Conservation (phyloP, 768 basidiomycete species). For the Lactifluus piperatus region DNA sequence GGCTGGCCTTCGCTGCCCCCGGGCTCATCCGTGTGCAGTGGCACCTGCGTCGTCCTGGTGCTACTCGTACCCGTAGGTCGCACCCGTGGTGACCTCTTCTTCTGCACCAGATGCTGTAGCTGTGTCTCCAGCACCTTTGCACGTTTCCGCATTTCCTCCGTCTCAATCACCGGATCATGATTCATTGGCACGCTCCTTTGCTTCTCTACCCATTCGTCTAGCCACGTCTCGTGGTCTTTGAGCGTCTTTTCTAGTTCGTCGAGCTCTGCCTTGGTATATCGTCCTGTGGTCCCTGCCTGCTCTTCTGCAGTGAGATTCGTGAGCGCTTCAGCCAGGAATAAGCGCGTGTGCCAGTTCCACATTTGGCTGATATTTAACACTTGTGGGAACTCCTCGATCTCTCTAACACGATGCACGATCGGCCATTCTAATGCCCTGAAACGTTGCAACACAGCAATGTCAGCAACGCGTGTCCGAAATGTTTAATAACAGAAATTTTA, state of each 20-base stretch:
- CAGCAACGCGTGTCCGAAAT: not conserved
- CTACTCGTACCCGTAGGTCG: constrained; percentile 36
- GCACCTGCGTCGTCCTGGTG: constrained; percentile 25
- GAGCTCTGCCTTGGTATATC: constrained; percentile 85
- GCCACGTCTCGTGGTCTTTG: constrained; percentile 77
- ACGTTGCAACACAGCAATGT: not conserved
- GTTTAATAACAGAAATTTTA: constrained; percentile 20
- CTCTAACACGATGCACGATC: constrained; percentile 80
- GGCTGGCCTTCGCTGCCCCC: too few relatives aligned
- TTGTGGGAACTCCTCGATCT: constrained; percentile 78
- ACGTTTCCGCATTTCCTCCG: constrained; percentile 76
- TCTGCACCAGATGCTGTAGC: constrained; percentile 55
- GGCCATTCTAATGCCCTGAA: constrained; percentile 67
- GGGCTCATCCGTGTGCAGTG: constrained; percentile 5
- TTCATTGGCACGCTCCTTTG: constrained; percentile 67
- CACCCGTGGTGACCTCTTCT: constrained; percentile 61
- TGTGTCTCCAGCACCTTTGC: constrained; percentile 74
- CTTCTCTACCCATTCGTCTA: constrained; percentile 70
- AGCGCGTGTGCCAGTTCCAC: constrained; percentile 79
- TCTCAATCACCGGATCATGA: constrained; percentile 81
- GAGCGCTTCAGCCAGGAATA: constrained; percentile 81
- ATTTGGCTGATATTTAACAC: constrained; percentile 76
- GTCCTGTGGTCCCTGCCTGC: constrained; percentile 52
- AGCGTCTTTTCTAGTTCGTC: constrained; percentile 68
- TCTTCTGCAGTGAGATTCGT: constrained; percentile 63